Evolutionary conservation across 306 rosid species (phyloP).

Genomic region (Dalbergia cultrata): DNA sequence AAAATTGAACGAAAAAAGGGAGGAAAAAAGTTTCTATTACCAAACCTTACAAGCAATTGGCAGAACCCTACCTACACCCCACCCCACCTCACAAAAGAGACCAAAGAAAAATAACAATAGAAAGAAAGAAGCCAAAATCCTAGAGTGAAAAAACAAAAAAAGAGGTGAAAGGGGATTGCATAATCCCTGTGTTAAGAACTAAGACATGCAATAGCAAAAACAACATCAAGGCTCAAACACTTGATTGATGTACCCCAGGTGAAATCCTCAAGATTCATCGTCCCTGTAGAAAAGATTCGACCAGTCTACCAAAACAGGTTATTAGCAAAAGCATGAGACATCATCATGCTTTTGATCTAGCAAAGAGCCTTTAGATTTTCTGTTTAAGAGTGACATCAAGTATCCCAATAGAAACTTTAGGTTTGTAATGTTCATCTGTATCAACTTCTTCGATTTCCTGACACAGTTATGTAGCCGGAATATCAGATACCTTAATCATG

Average conservation of each 20-base stretch:
- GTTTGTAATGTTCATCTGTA: constrained; percentile 91
- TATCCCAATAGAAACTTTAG: constrained; percentile 76
- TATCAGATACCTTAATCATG: background rate
- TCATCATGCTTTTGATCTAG: constrained; percentile 37
- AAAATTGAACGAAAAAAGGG: background rate
- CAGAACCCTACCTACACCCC: constrained; percentile 33
- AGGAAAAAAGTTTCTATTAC: background rate
- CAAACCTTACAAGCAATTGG: constrained; percentile 43
- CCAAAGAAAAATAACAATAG: background rate
- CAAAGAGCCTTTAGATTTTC: constrained; percentile 52
- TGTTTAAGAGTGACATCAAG: constrained; percentile 71
- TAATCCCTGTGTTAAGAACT: constrained; percentile 41
- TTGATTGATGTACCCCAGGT: constrained; percentile 35
- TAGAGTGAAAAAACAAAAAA: constrained; percentile 2
- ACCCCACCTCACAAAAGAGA: constrained; percentile 13
- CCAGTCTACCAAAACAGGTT: constrained; percentile 36
- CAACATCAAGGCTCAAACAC: constrained; percentile 45
- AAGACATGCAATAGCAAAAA: constrained; percentile 32
- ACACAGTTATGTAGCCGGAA: constrained; percentile 26
- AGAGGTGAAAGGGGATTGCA: constrained; percentile 27
- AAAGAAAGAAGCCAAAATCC: background rate
- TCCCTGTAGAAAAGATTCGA: constrained; percentile 41
- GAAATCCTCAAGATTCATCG: constrained; percentile 38
- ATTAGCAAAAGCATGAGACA: constrained; percentile 14
- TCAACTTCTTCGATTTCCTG: constrained; percentile 94